Conservation (phyloP, 2,329 filamentous ascomycete genomes). For the Polychaeton citri region DNA sequence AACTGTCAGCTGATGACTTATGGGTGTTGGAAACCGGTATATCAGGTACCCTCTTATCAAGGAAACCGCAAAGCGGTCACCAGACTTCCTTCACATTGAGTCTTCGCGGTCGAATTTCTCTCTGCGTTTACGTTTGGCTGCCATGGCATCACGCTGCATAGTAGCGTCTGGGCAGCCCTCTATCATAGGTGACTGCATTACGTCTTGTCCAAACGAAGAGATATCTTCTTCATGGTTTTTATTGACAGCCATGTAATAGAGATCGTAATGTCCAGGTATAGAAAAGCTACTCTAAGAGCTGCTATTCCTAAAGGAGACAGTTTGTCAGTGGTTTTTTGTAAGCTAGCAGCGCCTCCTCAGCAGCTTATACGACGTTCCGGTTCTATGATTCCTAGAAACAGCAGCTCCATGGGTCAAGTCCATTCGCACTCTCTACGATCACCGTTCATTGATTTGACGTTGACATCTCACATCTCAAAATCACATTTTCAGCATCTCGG, state of each 20-base stretch:
- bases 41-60: constrained; percentile 12
- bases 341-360: no score
- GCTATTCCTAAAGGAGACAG: no score
- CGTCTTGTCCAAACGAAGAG: no score
- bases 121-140: constrained; percentile 10
- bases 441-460: constrained; percentile 3
- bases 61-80: constrained; percentile 16
- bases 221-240: no score
- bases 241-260: constrained; percentile 50
- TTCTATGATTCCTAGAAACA: constrained; percentile 51
- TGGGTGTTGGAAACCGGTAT: constrained; percentile 10
- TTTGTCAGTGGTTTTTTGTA: background rate
- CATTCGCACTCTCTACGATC: constrained; percentile 7
- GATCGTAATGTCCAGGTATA: constrained; percentile 49
- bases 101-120: constrained; percentile 6
- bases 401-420: constrained; percentile 47
- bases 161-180: no score
- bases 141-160: no score
- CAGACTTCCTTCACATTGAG: constrained; percentile 14
- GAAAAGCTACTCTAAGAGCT: constrained; percentile 36
- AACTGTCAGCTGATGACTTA: no score
- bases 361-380: no score
- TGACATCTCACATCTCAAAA: no score
- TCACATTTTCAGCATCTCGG: no score
- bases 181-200: no score